Conservation (phyloP, 805 yeast species). For the Candida parachauliodes region DNA sequence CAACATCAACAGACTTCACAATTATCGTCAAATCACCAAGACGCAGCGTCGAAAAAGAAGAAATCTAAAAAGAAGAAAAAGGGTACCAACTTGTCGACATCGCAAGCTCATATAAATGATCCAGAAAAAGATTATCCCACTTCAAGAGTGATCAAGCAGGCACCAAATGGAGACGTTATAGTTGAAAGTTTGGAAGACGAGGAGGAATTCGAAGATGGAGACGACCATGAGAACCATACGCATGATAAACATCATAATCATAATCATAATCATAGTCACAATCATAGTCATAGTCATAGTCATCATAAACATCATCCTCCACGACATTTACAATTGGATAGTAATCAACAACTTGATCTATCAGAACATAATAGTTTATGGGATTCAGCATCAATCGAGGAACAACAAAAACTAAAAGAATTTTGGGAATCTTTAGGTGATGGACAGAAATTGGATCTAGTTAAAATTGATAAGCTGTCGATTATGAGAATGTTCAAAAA, state of each 20-base stretch:
- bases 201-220: conserved; percentile 21
- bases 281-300: conserved; percentile 6
- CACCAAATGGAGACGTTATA: conserved; percentile 71
- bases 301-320: conserved; percentile 1
- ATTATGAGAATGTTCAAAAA: conserved; percentile 62
- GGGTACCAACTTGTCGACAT: conserved; percentile 13
- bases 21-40: conserved; percentile 2
- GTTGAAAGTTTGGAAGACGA: conserved; percentile 53
- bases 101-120: conserved; percentile 48
- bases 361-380: conserved; percentile 28
- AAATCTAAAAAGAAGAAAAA: conserved; percentile 34
- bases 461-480: conserved; percentile 65
- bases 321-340: conserved; percentile 6
- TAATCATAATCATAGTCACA: conserved; percentile 17
- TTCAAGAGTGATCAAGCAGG: conserved; percentile 67
- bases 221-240: conserved; percentile 1
- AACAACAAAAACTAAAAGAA: conserved; percentile 46
- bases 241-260: conserved; percentile 3
- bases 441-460: conserved; percentile 57
- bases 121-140: conserved; percentile 66
- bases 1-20: conserved; percentile 7
- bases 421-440: conserved; percentile 67
- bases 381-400: conserved; percentile 48
- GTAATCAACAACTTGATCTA: conserved; percentile 7
- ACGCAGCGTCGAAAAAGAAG: conserved; percentile 13